Base-by-base conservation (phyloP, 1,139 yeast species). In the Blastobotrys illinoisensis region DNA sequence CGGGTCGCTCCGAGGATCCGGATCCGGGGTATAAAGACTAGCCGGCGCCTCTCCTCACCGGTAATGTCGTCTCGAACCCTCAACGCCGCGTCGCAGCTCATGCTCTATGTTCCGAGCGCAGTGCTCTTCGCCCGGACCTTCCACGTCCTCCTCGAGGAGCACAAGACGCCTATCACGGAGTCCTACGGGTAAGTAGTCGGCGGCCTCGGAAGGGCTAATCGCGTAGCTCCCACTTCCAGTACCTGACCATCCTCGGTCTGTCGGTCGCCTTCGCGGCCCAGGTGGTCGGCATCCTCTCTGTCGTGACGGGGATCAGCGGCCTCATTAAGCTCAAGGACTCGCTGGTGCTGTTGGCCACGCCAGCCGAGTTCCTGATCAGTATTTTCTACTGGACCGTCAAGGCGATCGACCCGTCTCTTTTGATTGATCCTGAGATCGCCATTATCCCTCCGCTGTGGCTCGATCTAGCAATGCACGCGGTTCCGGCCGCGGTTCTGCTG, bases 331-430 rank as follows among this genome's bases (percentile, higher is more conserved):
- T 67, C 16, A 63, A 63, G 47, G 58, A 58, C 54, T 43, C 54
- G 44, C 47, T 67, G 14, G 57, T 66, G 28, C 55, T 61, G 28
- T 46, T 66, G 13, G 63, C 68, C 9, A 67, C 71, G 9, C 72
- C 73, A 4, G 53, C 69, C 5, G 72, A 66, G 58, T 58, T 65
- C 36, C 63, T 68, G 43, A 67, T 70, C 28, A 54, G 68, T 20
- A 50, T 62, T 4, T 56, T 69, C 49, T 70, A 69, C 62, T 70
- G 73, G 73, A 56, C 67, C 14, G 54, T 70, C 52, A 62, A 61
- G 57, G 48, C 59, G 49, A 47, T 56, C 44, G 65, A 67, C 50
- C 63, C 63, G 23, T 55, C 51, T 19, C 63, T 66, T 46, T 61
- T 69, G 24, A 51, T 65, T 32, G 71, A 67, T 56, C 62, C 62